These are phyloP conservation scores for Coffea eugenioides DNA, from an alignment of 257 asterid genomes.

Conservation along the genomic window DNA sequence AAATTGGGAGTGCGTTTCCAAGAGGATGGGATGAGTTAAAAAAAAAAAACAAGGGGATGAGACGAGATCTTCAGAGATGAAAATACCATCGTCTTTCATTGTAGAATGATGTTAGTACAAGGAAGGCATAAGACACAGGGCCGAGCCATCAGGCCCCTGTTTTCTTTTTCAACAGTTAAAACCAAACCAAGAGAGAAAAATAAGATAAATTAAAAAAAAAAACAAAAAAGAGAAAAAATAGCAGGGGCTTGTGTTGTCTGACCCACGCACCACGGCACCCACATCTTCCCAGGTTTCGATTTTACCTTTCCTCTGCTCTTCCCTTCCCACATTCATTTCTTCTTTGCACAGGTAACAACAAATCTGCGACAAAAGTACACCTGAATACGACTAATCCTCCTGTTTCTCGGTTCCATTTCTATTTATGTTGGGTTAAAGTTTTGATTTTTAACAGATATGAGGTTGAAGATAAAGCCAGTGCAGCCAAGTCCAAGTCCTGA, in stretches of 20 bases:
- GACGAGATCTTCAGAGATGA: not conserved
- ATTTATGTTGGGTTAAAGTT: conserved; percentile 14
- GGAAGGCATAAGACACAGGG: not conserved
- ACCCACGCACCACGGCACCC: conserved; percentile 20
- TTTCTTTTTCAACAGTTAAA: not conserved
- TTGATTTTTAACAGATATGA: conserved; percentile 18
- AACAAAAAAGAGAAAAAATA: not conserved
- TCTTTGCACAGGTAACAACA: not conserved
- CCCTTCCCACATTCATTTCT: conserved; percentile 1
- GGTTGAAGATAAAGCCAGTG: conserved; percentile 69
- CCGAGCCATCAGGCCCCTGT: not conserved
- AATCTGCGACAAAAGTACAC: not conserved
- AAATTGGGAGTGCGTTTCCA: too few relatives aligned
- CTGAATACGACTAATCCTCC: conserved; percentile 6
- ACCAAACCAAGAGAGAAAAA: not conserved
- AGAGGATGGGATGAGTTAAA: too few relatives aligned
- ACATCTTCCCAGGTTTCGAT: conserved; percentile 14
- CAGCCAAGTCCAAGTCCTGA: conserved; percentile 36
- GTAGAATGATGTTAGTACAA: not conserved
- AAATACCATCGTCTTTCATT: not conserved
- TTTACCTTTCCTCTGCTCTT: conserved; percentile 2
- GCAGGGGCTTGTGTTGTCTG: not conserved
- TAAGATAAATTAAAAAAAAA: not conserved
- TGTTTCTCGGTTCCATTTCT: not conserved
- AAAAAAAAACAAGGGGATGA: too few relatives aligned